These are phyloP conservation scores for Lentinula aciculospora DNA, from an alignment of 768 basidiomycete species.

Conservation along the genomic window DNA sequence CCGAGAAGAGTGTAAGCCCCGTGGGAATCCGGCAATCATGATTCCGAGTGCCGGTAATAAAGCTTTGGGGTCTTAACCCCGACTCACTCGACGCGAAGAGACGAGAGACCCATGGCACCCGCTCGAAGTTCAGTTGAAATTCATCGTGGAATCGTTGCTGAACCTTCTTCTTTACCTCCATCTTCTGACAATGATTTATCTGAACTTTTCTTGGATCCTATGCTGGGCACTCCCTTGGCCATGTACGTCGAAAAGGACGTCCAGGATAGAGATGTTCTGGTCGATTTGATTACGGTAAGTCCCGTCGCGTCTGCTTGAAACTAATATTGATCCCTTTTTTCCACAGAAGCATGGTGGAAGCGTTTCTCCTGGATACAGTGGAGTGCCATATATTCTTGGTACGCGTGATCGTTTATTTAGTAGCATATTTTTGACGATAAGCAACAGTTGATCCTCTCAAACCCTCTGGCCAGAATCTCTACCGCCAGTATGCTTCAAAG, in stretches of 20 bases:
- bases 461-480: constrained; percentile 75
- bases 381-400: constrained; percentile 79
- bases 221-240: constrained; percentile 69
- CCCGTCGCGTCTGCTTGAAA: constrained; percentile 3
- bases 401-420: constrained; percentile 18
- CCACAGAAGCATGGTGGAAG: constrained; percentile 82
- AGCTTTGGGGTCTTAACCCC: background rate
- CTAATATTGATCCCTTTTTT: constrained; percentile 8
- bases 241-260: constrained; percentile 83
- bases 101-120: constrained; percentile 74
- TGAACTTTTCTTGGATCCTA: constrained; percentile 74
- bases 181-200: background rate
- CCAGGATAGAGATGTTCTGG: constrained; percentile 57
- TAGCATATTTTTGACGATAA: background rate
- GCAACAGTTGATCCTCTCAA: constrained; percentile 70
- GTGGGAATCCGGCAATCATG: background rate
- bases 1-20: background rate
- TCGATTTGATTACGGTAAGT: constrained; percentile 64
- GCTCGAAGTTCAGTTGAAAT: constrained; percentile 55
- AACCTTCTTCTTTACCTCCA: constrained; percentile 28
- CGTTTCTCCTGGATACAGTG: constrained; percentile 71
- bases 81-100: background rate
- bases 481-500: constrained; percentile 72
- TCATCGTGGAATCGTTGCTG: constrained; percentile 21
- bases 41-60: background rate